Evolutionary conservation across 2,329 filamentous ascomycete species (phyloP).

Genomic region (Venturia nashicola): DNA sequence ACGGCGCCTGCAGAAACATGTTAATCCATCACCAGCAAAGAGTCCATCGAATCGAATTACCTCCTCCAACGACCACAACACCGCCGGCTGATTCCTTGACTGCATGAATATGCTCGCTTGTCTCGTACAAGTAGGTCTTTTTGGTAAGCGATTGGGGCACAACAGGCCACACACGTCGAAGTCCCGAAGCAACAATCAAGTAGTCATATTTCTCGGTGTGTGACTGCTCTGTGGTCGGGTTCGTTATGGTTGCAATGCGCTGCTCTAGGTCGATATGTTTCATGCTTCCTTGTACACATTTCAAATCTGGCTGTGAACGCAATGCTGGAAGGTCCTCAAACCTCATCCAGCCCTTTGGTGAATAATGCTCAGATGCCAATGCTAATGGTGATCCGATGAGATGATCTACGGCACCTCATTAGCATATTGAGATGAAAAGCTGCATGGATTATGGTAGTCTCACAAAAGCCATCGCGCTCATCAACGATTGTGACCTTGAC

Average conservation of each 20-base stretch:
- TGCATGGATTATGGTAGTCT: background rate
- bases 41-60: background rate
- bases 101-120: constrained; percentile 1
- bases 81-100: background rate
- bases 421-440: background rate
- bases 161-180: constrained; percentile 58
- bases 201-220: constrained; percentile 50
- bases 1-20: constrained; percentile 46
- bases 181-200: constrained; percentile 57
- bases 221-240: background rate
- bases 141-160: constrained; percentile 55
- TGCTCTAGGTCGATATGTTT: background rate
- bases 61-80: constrained; percentile 8
- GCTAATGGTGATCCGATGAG: constrained; percentile 65
- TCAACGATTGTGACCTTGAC: constrained; percentile 50
- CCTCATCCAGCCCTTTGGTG: constrained; percentile 57
- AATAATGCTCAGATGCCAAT: constrained; percentile 51
- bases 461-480: constrained; percentile 63
- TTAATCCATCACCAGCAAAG: too few relatives aligned
- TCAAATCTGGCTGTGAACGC: background rate
- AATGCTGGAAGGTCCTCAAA: constrained; percentile 44
- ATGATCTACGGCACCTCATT: constrained; percentile 34
- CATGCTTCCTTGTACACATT: background rate
- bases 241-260: background rate
- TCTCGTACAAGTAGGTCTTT: constrained; percentile 44